Conservation (phyloP, 1,139 yeast species). For the Kodamaea sp. region DNA sequence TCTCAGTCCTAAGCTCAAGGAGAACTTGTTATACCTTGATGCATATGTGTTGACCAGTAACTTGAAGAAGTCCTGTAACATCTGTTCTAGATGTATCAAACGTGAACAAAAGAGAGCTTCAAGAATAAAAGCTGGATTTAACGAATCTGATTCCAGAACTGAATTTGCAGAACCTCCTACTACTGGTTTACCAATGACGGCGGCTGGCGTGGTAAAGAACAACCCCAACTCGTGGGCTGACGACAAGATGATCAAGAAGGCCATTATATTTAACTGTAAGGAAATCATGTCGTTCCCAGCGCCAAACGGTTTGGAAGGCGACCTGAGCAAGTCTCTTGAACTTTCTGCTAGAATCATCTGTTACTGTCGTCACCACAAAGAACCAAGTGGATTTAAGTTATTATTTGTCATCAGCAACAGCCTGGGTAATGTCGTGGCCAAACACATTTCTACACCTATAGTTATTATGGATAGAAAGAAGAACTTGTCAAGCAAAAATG, state of each 20-base stretch:
- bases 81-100: conserved; percentile 84
- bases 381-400: conserved; percentile 75
- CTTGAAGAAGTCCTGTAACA: conserved; percentile 60
- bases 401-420: conserved; percentile 68
- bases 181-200: conserved; percentile 15
- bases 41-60: conserved; percentile 64
- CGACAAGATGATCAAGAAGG: conserved; percentile 71
- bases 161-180: conserved; percentile 6
- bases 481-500: conserved; percentile 30
- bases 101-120: conserved; percentile 93
- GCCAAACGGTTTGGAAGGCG: conserved; percentile 47
- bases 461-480: conserved; percentile 94
- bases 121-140: conserved; percentile 71
- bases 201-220: conserved; percentile 33
- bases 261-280: conserved; percentile 86
- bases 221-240: conserved; percentile 71
- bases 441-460: conserved; percentile 68
- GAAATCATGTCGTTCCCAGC: conserved; percentile 80
- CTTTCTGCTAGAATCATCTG: conserved; percentile 88
- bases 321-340: conserved; percentile 53
- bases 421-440: conserved; percentile 65
- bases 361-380: conserved; percentile 93
- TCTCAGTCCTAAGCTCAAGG: conserved; percentile 46
- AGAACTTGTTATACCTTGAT: conserved; percentile 62
- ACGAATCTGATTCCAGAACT: conserved; percentile 40